Conservation (phyloP, 441 rosid genomes). For the Gossypium laxum region DNA sequence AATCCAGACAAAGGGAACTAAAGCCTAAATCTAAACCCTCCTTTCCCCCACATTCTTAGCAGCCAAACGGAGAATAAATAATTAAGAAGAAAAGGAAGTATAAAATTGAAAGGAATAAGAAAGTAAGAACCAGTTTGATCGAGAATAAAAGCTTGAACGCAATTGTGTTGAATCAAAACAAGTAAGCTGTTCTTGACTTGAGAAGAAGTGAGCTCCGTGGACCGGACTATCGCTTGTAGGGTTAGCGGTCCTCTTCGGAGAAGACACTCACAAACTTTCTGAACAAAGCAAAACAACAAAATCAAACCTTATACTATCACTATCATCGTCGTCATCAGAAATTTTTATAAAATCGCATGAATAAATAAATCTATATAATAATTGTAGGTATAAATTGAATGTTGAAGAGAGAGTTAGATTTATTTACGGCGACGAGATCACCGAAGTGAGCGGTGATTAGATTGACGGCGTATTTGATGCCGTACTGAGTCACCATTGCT, state of each 20-base stretch:
- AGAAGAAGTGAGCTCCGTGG: conserved; percentile 28
- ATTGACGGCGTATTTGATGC: conserved; percentile 60
- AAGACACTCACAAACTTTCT: conserved; percentile 82
- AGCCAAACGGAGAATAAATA: neutral
- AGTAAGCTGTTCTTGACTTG: conserved; percentile 58
- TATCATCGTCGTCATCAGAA: neutral
- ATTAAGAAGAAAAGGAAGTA: neutral
- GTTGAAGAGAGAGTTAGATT: conserved; percentile 3
- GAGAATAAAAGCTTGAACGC: conserved; percentile 59
- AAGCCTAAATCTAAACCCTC: neutral
- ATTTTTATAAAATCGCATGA: neutral
- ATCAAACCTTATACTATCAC: neutral
- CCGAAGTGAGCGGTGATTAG: conserved; percentile 69
- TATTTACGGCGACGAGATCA: conserved; percentile 51
- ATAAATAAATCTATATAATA: neutral
- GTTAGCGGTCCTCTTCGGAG: conserved; percentile 60
- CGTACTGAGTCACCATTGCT: conserved; percentile 38
- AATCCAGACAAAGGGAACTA: neutral
- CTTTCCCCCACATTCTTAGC: neutral
- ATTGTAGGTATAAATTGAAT: neutral
- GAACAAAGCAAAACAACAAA: conserved; percentile 12
- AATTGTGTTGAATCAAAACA: conserved; percentile 77
- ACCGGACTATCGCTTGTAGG: conserved; percentile 33
- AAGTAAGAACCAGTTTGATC: conserved; percentile 34
- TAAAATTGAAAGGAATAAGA: neutral